These are phyloP conservation scores for Vitis labrusca DNA, from an alignment of 164 flowering plant species.

Conservation along the genomic window DNA sequence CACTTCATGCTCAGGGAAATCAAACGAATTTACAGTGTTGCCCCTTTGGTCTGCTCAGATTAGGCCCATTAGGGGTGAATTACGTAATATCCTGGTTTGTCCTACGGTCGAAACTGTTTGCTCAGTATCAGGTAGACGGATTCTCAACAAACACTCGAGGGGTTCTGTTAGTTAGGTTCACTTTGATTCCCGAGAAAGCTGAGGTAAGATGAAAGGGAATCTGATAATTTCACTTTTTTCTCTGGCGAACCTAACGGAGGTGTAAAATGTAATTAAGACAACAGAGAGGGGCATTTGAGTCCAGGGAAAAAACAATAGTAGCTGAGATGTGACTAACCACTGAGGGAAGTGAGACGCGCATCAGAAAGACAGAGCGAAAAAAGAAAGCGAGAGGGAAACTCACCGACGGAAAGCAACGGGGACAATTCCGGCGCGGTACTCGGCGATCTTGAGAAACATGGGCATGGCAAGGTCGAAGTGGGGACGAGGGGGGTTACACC, in stretches of 20 bases:
- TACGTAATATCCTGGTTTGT: too few species aligned
- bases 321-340: neutral
- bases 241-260: neutral
- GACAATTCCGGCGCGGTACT: conserved; percentile 53
- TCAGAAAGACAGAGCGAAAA: neutral
- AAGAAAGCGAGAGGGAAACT: neutral
- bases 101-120: neutral
- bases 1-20: too few species aligned
- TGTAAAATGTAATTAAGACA: neutral
- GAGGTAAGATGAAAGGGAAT: too few species aligned
- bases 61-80: too few species aligned
- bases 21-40: too few species aligned
- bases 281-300: neutral
- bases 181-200: conserved; percentile 15
- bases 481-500: conserved; percentile 57
- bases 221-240: neutral
- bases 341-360: neutral
- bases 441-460: conserved; percentile 52
- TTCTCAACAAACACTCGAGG: conserved; percentile 4
- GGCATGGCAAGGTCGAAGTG: conserved; percentile 65
- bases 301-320: neutral
- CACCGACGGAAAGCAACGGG: conserved; percentile 47
- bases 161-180: conserved; percentile 2
- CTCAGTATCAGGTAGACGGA: neutral
- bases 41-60: too few species aligned